These are phyloP conservation scores for Ophiocordyceps camponoti-saundersi DNA, from an alignment of 2,329 filamentous ascomycete genomes.

Conservation along the genomic window DNA sequence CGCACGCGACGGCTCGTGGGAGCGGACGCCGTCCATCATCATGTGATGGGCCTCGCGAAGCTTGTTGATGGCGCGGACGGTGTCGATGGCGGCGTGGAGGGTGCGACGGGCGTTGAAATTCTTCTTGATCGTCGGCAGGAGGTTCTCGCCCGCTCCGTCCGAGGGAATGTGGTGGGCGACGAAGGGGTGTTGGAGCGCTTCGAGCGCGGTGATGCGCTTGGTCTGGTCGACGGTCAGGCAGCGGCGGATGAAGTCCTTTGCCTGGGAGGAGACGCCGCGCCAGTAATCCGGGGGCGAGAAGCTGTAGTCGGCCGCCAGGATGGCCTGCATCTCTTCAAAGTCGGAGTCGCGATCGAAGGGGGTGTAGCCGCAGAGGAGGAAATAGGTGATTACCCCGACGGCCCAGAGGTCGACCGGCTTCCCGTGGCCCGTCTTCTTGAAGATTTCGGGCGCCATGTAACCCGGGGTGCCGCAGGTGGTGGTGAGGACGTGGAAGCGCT, in stretches of 20 bases:
- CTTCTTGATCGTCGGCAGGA: constrained; percentile 54
- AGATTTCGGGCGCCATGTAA: constrained; percentile 99
- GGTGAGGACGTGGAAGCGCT: constrained; percentile 93
- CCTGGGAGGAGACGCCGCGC: constrained; percentile 73
- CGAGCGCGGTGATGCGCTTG: constrained; percentile 80
- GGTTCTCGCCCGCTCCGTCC: constrained; percentile 37
- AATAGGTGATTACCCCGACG: constrained; percentile 96
- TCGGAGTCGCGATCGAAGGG: constrained; percentile 96
- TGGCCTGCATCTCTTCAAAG: constrained; percentile 98
- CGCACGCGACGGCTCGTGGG: constrained; percentile 29
- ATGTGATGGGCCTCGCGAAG: constrained; percentile 44
- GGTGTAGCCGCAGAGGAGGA: constrained; percentile 92
- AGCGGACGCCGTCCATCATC: constrained; percentile 44
- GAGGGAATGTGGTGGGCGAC: constrained; percentile 34
- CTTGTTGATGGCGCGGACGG: constrained; percentile 55
- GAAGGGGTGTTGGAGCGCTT: constrained; percentile 50
- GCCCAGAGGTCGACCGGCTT: constrained; percentile 99
- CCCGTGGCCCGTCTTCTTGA: constrained; percentile 95
- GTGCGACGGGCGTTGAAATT: constrained; percentile 57
- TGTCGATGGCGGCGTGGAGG: constrained; percentile 54
- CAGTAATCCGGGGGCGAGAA: constrained; percentile 94
- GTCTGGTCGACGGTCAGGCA: constrained; percentile 84
- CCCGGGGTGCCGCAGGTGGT: constrained; percentile 96
- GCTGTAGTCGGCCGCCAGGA: constrained; percentile 87
- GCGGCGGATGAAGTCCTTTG: constrained; percentile 80